phyloP scores from a whole-genome alignment of 2,329 filamentous ascomycete species.

The Ophiosphaerella narmari region DNA sequence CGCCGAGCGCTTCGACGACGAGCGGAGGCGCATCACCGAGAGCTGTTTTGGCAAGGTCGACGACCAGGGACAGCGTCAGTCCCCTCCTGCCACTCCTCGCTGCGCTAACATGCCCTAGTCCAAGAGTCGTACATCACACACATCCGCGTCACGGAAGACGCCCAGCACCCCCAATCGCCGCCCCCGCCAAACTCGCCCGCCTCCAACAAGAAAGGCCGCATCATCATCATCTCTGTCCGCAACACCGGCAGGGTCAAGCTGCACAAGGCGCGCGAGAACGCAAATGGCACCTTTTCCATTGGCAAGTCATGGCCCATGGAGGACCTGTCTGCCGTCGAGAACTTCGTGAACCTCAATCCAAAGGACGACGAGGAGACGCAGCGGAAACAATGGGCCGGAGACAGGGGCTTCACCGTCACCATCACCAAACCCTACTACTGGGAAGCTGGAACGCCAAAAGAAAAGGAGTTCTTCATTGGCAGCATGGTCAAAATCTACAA shows the following conservation, averaged over 20 bases:
- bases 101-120: constrained; percentile 54
- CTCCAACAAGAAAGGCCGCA: constrained; percentile 80
- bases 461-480: constrained; percentile 98
- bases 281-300: constrained; percentile 92
- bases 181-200: constrained; percentile 77
- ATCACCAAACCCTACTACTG: constrained; percentile 96
- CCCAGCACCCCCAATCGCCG: constrained; percentile 78
- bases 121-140: constrained; percentile 98
- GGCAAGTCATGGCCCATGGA: constrained; percentile 98
- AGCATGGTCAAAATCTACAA: constrained; percentile 94
- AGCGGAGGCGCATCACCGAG: constrained; percentile 91
- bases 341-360: constrained; percentile 69
- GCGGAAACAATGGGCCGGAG: constrained; percentile 75
- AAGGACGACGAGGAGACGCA: constrained; percentile 64
- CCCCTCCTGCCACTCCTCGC: not conserved
- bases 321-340: constrained; percentile 82
- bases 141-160: constrained; percentile 87
- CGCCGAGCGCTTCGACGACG: constrained; percentile 93
- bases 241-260: constrained; percentile 91
- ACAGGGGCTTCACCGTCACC: constrained; percentile 83
- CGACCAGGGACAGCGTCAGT: constrained; percentile 80
- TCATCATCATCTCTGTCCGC: constrained; percentile 91
- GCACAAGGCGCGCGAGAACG: constrained; percentile 96
- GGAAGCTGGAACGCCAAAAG: constrained; percentile 89
- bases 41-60: constrained; percentile 94